Base-by-base conservation (phyloP, 192 early-diverging fungal species). In the Chytriomyces sp. region DNA sequence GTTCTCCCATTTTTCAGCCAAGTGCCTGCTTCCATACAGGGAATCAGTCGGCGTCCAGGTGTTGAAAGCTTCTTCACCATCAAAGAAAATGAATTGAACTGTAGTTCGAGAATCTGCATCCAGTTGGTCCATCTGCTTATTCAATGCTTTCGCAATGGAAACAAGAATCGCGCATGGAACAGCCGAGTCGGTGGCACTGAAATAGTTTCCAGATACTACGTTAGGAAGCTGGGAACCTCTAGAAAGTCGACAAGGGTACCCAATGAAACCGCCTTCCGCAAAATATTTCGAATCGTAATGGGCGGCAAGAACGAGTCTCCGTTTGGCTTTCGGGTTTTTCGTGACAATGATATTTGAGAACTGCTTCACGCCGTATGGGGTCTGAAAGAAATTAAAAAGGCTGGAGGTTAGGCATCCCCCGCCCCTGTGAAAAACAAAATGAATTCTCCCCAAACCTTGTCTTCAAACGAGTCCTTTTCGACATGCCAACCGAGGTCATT, bases 51-150 rank as follows among this genome's bases (percentile, higher is more conserved):
- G 71, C 4, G 89, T 85, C 96, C 96, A 97, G 3, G 86, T 75
- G 20, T 65, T 72, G 79, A 95, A 94, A 5, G 97, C 95, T 78
- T 98, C 97, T 70, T 98, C 97, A 45, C 97, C 97, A 80, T 98
- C 97, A 81, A 98, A 97, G 72, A 98, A 98, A 26, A 98, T 87
- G n/a, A 98, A 65, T 81, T 98, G 97, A 60, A 97, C 53, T 8
- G 91, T 93, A 0, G 87, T 81, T 45, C 62, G 68, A n/a, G 50
- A 7, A 50, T 53, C 7, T 7, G 79, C n/a, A 48, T 69, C 80
- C 47, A 81, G 80, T 24, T 79, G 71, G 48, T 90, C 86, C 13
- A 97, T 77, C 6, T 84, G 82, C 3, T 74, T 67, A 61, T 94
- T 88, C 46, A 98, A 85, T 3, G 87, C 87, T 5, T 79, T 77